Base-by-base conservation (phyloP, 1,284 basidiomycete species). In the Melampsora larici-populina region DNA sequence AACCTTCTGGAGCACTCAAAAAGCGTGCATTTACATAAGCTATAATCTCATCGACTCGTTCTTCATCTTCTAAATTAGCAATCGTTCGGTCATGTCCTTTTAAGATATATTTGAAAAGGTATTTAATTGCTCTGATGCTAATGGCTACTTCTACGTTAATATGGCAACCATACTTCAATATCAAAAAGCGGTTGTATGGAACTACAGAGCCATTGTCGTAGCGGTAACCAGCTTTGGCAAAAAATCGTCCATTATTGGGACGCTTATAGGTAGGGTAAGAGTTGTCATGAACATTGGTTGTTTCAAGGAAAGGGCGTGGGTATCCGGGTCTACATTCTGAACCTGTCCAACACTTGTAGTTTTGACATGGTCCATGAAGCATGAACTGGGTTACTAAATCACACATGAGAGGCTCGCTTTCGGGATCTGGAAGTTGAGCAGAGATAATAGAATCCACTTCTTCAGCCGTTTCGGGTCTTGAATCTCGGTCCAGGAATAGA, bases 321-420 rank as follows among this genome's bases (percentile, higher is more conserved):
- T 80, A 87, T 9, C 79, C 55, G 78, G 87, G 86, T 0, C 82
- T 81, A 80, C 87, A 88, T 48, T 81, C 83, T 0, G 83, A 84
- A 78, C 86, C 79, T 18, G 82, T 82, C 86, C 86, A 85, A 80
- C 87, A 87, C 9, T 81, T 82, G 0, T 66, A 60, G 9, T 79
- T 64, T 8, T 85, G 84, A 82, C 86, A 87, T 0, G 86, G 86
- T 24, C 85, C 84, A 84, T 88, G 87, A 1, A 87, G 79, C 87
- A 88, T 87, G 65, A 79, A 84, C 11, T 78, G 80, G 43, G 78
- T 81, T n/a, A 84, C 82, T 17, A 80, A 80, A 1, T 84, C 81
- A 80, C 83, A 86, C 0, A 88, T 84, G 1, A 78, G 29, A 0
- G 86, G 86, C 49, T 86, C 79, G 0, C 79, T 83, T 0, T 79